Evolutionary conservation across 1,139 yeast species (phyloP).

Genomic region (Candida sanyaensis): DNA sequence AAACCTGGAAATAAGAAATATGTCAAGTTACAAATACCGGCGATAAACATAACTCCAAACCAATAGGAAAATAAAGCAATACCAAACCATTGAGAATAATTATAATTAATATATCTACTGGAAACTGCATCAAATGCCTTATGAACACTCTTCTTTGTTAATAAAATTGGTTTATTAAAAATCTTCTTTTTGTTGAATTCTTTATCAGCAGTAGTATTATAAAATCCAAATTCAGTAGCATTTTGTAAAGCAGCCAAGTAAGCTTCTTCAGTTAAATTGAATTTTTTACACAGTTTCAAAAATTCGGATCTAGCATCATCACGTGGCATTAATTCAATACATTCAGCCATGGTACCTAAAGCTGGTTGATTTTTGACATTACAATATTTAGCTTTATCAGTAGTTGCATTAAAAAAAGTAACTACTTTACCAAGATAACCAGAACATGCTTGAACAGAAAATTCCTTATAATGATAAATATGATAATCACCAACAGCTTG

Average conservation of each 20-base stretch:
- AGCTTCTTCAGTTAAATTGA: constrained; percentile 28
- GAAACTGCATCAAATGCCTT: constrained; percentile 40
- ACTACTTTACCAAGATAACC: constrained; percentile 26
- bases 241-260: constrained; percentile 34
- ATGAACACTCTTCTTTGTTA: constrained; percentile 22
- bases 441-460: constrained; percentile 30
- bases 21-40: constrained; percentile 41
- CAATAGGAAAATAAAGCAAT: constrained; percentile 50
- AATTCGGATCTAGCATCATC: constrained; percentile 25
- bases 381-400: constrained; percentile 33
- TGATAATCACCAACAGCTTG: constrained; percentile 1
- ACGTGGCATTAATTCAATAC: constrained; percentile 28
- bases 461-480: constrained; percentile 18
- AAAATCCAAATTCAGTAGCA: constrained; percentile 37
- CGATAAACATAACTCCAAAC: constrained; percentile 42
- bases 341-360: constrained; percentile 41
- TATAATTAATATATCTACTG: constrained; percentile 41
- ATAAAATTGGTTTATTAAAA: constrained; percentile 34
- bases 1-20: constrained; percentile 37
- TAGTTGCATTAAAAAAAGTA: constrained; percentile 20
- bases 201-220: constrained; percentile 26
- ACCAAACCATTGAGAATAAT: constrained; percentile 51
- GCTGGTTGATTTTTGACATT: constrained; percentile 36
- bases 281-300: constrained; percentile 25
- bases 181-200: constrained; percentile 25